These are phyloP conservation scores for Thoreauomyces humboldtii DNA, from an alignment of 192 early-diverging fungal genomes.

Conservation along the genomic window DNA sequence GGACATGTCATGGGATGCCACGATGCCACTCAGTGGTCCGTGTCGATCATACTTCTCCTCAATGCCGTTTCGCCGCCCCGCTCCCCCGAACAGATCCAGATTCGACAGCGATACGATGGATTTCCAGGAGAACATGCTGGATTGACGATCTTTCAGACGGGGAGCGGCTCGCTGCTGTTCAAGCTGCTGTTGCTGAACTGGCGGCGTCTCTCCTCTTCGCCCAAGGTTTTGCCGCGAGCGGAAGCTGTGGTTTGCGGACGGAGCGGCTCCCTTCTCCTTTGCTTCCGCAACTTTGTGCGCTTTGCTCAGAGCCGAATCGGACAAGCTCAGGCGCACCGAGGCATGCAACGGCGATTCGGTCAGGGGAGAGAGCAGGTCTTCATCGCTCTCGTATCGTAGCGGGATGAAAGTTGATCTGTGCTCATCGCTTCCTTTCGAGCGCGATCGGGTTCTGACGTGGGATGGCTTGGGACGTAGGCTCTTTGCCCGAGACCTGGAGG, in stretches of 20 bases:
- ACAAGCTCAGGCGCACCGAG: not conserved
- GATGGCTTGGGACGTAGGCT: too few relatives aligned
- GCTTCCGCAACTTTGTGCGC: not conserved
- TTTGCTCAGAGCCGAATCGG: not conserved
- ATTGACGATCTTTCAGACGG: not conserved
- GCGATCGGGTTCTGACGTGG: too few relatives aligned
- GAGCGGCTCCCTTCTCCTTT: not conserved
- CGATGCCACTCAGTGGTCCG: too few relatives aligned
- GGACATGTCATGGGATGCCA: not conserved
- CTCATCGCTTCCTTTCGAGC: too few relatives aligned
- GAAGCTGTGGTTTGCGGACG: too few relatives aligned
- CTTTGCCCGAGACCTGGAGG: too few relatives aligned
- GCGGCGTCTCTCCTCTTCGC: not conserved
- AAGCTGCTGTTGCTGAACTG: not conserved
- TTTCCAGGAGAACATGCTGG: constrained; percentile 4
- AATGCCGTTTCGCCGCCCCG: not conserved
- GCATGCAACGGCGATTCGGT: too few relatives aligned
- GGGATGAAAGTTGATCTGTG: too few relatives aligned
- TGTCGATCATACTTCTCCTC: not conserved
- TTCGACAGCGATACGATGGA: constrained; percentile 7
- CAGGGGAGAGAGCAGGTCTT: too few relatives aligned
- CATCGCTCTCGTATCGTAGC: too few relatives aligned
- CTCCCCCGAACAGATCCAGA: not conserved
- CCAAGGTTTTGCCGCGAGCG: constrained; percentile 1
- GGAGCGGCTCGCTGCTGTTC: not conserved